Evolutionary conservation across 2,329 filamentous ascomycete species (phyloP).

Genomic region (Arthrinium phaeospermum): DNA sequence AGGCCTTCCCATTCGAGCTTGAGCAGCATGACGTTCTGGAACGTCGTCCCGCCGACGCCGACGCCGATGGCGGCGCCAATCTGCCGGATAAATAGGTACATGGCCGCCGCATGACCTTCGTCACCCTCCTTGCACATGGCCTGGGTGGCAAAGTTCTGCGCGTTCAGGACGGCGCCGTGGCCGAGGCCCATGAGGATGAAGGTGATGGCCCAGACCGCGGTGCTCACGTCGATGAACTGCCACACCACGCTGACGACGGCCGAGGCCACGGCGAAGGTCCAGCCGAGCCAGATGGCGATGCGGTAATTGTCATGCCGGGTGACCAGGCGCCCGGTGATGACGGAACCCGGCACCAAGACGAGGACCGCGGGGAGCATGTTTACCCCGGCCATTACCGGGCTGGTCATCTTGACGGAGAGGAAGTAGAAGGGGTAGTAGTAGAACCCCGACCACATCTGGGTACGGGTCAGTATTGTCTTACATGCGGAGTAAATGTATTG

Average conservation of each 20-base stretch:
- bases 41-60: slow-evolving; percentile 46
- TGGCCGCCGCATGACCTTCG: slow-evolving; percentile 44
- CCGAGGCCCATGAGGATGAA: slow-evolving; percentile 43
- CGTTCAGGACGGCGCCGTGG: slow-evolving; percentile 45
- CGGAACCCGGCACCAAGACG: slow-evolving; percentile 39
- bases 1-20: slow-evolving; percentile 39
- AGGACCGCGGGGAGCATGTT: slow-evolving; percentile 42
- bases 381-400: slow-evolving; percentile 41
- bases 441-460: slow-evolving; percentile 31
- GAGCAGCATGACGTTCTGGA: slow-evolving; percentile 46
- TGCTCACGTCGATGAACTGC: slow-evolving; percentile 30
- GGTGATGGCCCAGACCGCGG: slow-evolving; percentile 42
- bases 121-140: slow-evolving; percentile 43
- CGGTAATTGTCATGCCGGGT: slow-evolving; percentile 42
- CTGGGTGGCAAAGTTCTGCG: slow-evolving; percentile 47
- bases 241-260: slow-evolving; percentile 28
- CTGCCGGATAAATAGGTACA: slow-evolving; percentile 48
- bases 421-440: slow-evolving; percentile 45
- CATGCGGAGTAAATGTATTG: no score
- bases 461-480: neutral
- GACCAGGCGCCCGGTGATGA: slow-evolving; percentile 36
- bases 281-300: slow-evolving; percentile 46
- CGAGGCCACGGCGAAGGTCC: slow-evolving; percentile 33
- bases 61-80: slow-evolving; percentile 48
- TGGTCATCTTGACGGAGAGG: slow-evolving; percentile 40